phyloP scores from a whole-genome alignment of 495 filamentous ascomycete genomes.

The Cercophora sp. region DNA sequence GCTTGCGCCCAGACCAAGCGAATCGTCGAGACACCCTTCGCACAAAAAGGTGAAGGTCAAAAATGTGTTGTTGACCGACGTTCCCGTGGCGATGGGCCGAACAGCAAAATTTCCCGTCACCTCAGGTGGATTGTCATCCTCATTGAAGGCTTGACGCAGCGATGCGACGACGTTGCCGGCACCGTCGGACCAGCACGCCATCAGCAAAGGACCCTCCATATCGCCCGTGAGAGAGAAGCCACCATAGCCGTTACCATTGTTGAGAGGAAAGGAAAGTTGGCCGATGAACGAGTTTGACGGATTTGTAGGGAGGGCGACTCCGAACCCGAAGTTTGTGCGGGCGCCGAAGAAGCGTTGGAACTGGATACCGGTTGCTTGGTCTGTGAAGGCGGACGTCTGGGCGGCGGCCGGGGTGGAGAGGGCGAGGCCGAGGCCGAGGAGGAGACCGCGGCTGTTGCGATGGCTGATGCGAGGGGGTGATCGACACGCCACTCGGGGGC shows the following conservation, averaged over 20 bases:
- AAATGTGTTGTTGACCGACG: conserved; percentile 13
- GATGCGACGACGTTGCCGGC: conserved; percentile 14
- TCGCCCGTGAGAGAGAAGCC: conserved; percentile 21
- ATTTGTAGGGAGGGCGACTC: conserved; percentile 21
- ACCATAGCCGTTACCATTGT: conserved; percentile 24
- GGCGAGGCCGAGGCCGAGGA: conserved; percentile 1
- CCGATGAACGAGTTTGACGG: conserved; percentile 26
- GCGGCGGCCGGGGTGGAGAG: conserved; percentile 6
- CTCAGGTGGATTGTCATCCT: conserved; percentile 24
- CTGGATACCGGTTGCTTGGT: conserved; percentile 22
- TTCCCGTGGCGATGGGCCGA: conserved; percentile 14
- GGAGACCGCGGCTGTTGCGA: not conserved
- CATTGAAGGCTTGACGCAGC: conserved; percentile 22
- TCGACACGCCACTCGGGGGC: no score
- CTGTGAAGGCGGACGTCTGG: conserved; percentile 21
- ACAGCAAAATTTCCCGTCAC: conserved; percentile 16
- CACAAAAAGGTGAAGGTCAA: conserved; percentile 24
- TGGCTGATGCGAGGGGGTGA: not conserved
- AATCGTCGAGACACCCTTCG: conserved; percentile 19
- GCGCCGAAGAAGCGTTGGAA: conserved; percentile 30
- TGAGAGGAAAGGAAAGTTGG: conserved; percentile 22
- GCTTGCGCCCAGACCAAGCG: conserved; percentile 13
- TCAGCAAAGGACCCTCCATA: conserved; percentile 18
- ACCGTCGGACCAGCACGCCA: conserved; percentile 22
- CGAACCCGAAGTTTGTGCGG: conserved; percentile 22